phyloP scores from a whole-genome alignment of 148 eudicot species.

The Fagopyrum esculentum region DNA sequence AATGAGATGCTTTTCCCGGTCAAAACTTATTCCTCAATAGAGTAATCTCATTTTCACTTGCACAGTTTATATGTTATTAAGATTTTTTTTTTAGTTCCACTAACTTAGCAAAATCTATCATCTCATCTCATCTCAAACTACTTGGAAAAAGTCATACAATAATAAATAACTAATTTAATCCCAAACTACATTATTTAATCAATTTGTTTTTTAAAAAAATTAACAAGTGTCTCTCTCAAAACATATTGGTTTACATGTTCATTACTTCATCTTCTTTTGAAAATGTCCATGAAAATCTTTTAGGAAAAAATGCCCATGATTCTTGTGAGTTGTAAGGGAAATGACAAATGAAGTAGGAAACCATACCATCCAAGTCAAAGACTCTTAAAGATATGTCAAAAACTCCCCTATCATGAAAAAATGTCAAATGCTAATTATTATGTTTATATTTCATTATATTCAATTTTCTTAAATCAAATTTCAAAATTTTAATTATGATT shows the following conservation, averaged over 20 bases:
- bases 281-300: not conserved
- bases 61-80: not conserved
- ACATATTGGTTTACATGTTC: slow-evolving; percentile 5
- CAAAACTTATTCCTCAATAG: not conserved
- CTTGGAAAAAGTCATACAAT: not conserved
- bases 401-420: not conserved
- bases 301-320: not conserved
- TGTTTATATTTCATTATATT: not conserved
- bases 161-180: not conserved
- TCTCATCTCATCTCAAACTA: not conserved
- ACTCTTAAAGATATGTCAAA: slow-evolving; percentile 2
- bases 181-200: not conserved
- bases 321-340: not conserved
- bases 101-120: not conserved
- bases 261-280: not conserved
- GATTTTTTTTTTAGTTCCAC: not conserved
- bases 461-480: too few species aligned
- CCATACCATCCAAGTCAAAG: not conserved
- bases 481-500: too few species aligned
- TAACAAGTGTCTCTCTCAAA: not conserved
- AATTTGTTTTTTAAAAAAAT: not conserved
- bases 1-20: not conserved
- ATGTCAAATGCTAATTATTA: slow-evolving; percentile 7
- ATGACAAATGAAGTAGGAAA: slow-evolving; percentile 6
- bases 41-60: not conserved